A percentile compares a stretch with the other conserved stretches of the same genome.
Conservation (phyloP, 805 yeast genomes). For the Saccharomyces paradoxus region DNA sequence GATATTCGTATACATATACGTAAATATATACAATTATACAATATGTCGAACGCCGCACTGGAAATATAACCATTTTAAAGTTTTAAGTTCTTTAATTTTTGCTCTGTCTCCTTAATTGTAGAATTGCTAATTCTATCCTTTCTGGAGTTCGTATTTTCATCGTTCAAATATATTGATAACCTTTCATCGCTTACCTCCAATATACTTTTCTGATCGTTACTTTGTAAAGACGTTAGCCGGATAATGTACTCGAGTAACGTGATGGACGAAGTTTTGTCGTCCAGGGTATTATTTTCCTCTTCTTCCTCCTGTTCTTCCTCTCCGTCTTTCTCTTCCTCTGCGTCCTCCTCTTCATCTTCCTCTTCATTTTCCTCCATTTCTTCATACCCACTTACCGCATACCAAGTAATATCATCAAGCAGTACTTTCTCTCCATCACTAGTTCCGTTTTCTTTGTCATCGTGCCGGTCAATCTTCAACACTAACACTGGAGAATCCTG, state of each 20-base stretch:
- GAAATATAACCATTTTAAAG: background rate
- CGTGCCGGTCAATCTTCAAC: slow-evolving; percentile 37
- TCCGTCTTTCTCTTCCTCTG: slow-evolving; percentile 10
- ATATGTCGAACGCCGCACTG: background rate
- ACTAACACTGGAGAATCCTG: slow-evolving; percentile 59
- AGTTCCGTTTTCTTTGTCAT: slow-evolving; percentile 16
- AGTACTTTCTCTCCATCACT: slow-evolving; percentile 5
- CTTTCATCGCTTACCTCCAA: slow-evolving; percentile 58
- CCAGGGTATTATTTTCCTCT: slow-evolving; percentile 4
- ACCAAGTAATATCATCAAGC: slow-evolving; percentile 35
- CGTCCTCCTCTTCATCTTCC: slow-evolving; percentile 22
- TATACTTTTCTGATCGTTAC: slow-evolving; percentile 47
- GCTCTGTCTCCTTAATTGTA: background rate
- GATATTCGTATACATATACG: background rate
- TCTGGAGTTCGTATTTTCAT: slow-evolving; percentile 36
- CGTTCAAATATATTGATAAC: slow-evolving; percentile 50
- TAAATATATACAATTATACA: background rate
- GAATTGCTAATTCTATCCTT: slow-evolving; percentile 3
- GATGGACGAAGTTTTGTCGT: slow-evolving; percentile 35
- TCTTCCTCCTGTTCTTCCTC: slow-evolving; percentile 15
- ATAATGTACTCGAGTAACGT: slow-evolving; percentile 58
- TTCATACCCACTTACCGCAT: slow-evolving; percentile 42
- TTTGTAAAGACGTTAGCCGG: slow-evolving; percentile 52
- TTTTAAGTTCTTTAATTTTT: background rate
- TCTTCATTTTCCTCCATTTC: slow-evolving; percentile 19